These are phyloP conservation scores for Aspergillus glaucus DNA, from an alignment of 2,329 filamentous ascomycete genomes.

Conservation along the genomic window DNA sequence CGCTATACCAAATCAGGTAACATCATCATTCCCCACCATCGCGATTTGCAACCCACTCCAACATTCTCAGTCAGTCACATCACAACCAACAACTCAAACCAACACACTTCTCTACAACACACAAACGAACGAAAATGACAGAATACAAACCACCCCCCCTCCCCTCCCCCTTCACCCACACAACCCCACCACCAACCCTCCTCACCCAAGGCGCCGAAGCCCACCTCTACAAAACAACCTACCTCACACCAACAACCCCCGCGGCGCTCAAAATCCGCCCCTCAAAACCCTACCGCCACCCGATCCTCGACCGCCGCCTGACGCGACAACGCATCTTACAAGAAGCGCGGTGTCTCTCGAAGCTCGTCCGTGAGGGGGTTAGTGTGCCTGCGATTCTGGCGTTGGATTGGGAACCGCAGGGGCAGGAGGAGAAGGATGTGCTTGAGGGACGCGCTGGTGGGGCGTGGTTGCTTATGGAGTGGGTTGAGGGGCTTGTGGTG, in stretches of 20 bases:
- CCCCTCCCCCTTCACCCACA: constrained; percentile 59
- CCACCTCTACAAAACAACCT: constrained; percentile 81
- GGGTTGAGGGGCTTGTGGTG: constrained; percentile 69
- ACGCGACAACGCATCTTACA: constrained; percentile 81
- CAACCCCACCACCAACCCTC: constrained; percentile 58
- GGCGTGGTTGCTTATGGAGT: constrained; percentile 78
- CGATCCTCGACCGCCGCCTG: constrained; percentile 76
- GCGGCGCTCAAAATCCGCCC: constrained; percentile 89
- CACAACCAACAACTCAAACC: no score
- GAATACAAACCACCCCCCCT: constrained; percentile 39
- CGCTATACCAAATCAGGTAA: no score
- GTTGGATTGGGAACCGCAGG: constrained; percentile 55
- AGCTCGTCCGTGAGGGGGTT: constrained; percentile 72
- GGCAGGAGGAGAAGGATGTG: neutral
- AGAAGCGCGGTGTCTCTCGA: constrained; percentile 78
- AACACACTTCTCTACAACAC: no score
- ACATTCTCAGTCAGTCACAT: no score
- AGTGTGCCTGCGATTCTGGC: constrained; percentile 76
- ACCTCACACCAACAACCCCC: constrained; percentile 60
- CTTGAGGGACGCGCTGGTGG: constrained; percentile 50
- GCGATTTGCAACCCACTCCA: no score
- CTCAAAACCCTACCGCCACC: constrained; percentile 85
- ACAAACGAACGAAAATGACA: neutral
- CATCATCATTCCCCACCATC: no score
- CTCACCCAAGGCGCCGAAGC: constrained; percentile 94